Evolutionary conservation across 768 basidiomycete genomes (phyloP).

Genomic region (Psilocybe azurescens): DNA sequence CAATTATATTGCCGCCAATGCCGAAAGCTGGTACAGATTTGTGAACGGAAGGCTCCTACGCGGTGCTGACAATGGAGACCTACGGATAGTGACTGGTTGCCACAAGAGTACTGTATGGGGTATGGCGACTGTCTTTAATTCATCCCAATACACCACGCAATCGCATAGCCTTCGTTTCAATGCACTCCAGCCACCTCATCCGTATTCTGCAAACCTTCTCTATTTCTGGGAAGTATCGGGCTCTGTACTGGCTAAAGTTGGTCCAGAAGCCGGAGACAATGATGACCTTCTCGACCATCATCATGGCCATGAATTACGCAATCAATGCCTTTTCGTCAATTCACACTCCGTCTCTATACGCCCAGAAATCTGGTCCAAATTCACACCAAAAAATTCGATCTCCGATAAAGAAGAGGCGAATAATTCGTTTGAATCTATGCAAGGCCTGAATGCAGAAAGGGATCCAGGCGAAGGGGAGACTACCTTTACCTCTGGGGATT

Average conservation of each 20-base stretch:
- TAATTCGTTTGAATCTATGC: not conserved
- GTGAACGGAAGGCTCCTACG: constrained; percentile 18
- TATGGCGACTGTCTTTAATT: constrained; percentile 23
- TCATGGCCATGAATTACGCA: constrained; percentile 7
- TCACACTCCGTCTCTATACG: not conserved
- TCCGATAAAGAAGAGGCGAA: not conserved
- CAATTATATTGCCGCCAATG: constrained; percentile 14
- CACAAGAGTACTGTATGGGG: constrained; percentile 31
- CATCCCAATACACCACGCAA: not conserved
- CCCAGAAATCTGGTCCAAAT: constrained; percentile 2
- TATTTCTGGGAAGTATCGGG: constrained; percentile 11
- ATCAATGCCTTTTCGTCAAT: constrained; percentile 17
- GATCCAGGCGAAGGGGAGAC: too few relatives aligned
- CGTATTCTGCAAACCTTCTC: not conserved
- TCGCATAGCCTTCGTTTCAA: constrained; percentile 3
- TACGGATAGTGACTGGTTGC: constrained; percentile 31
- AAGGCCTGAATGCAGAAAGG: too few relatives aligned
- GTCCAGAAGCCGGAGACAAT: constrained; percentile 15
- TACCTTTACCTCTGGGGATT: too few relatives aligned
- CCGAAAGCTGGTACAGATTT: constrained; percentile 21
- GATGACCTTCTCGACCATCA: constrained; percentile 6
- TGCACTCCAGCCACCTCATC: not conserved
- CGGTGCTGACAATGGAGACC: constrained; percentile 25
- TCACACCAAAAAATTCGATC: not conserved
- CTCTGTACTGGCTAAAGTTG: constrained; percentile 14